Evolutionary conservation across 1,284 basidiomycete species (phyloP).

Genomic region (Marasmius fiardii): DNA sequence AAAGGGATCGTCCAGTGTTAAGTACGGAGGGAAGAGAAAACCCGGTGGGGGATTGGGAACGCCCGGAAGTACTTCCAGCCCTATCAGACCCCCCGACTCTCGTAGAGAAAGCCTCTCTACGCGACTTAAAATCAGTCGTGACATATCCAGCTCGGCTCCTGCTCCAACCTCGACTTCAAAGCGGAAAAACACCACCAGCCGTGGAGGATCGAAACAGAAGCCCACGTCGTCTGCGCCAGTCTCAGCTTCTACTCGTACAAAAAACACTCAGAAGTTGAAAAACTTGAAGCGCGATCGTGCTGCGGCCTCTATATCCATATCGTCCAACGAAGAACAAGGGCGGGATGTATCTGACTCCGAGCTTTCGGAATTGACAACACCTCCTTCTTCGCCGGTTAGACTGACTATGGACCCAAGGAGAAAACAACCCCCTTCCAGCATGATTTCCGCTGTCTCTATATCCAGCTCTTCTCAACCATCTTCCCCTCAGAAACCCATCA

Average conservation of each 20-base stretch:
- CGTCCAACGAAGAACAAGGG: background rate
- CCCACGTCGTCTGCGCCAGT: background rate
- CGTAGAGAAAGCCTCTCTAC: background rate
- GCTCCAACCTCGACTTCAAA: background rate
- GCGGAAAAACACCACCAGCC: background rate
- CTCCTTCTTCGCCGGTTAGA: background rate
- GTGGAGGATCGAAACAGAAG: background rate
- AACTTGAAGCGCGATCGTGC: background rate
- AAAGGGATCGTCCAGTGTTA: slow-evolving; percentile 10
- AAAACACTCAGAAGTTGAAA: background rate
- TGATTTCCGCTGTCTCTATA: background rate
- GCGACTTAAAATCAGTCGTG: background rate
- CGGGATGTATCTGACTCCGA: background rate
- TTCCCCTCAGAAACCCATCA: background rate
- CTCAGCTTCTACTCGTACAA: background rate
- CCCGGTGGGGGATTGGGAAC: background rate
- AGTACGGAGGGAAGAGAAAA: slow-evolving; percentile 9
- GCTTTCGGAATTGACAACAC: background rate
- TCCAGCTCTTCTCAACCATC: background rate
- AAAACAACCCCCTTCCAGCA: background rate
- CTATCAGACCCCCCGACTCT: background rate
- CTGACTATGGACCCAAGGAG: background rate
- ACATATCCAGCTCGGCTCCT: background rate
- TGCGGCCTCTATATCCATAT: background rate
- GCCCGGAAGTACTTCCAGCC: background rate